These are phyloP conservation scores for Oryza officinalis DNA, from an alignment of 176 grass and related monocot genomes.

Conservation along the genomic window DNA sequence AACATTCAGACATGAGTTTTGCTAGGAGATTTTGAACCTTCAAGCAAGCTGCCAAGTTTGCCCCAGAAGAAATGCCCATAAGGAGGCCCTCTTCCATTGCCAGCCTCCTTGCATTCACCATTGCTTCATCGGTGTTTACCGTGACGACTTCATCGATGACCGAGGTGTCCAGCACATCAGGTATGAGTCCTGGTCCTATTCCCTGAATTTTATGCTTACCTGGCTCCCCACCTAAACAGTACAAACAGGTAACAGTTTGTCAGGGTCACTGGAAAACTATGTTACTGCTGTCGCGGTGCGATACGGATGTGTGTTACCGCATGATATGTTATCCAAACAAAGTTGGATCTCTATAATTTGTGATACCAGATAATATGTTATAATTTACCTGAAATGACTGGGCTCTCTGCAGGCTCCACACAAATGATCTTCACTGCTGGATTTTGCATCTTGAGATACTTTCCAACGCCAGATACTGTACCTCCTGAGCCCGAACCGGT, in stretches of 20 bases:
- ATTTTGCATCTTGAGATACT: constrained; percentile 78
- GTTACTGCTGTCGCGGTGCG: neutral
- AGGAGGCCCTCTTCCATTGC: constrained; percentile 82
- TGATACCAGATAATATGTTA: neutral
- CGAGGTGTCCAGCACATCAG: constrained; percentile 63
- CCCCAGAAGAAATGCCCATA: constrained; percentile 92
- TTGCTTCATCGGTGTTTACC: constrained; percentile 67
- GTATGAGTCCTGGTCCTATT: constrained; percentile 67
- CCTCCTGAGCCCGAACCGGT: constrained; percentile 65
- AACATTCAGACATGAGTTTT: neutral
- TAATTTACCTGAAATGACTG: constrained; percentile 63
- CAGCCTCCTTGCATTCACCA: constrained; percentile 73
- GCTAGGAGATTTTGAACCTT: constrained; percentile 44
- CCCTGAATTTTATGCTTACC: constrained; percentile 92
- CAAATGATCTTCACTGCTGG: constrained; percentile 59
- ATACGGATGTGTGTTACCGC: neutral
- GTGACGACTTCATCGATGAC: constrained; percentile 66
- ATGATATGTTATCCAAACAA: neutral
- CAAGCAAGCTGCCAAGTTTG: constrained; percentile 80
- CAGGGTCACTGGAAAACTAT: neutral
- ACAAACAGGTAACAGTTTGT: constrained; percentile 5
- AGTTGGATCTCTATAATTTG: neutral
- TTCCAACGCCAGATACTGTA: constrained; percentile 61
- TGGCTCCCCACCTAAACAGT: constrained; percentile 56
- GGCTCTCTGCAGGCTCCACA: constrained; percentile 74